phyloP scores from a whole-genome alignment of 1,139 yeast genomes.

The Arxiozyma slooffiae region DNA sequence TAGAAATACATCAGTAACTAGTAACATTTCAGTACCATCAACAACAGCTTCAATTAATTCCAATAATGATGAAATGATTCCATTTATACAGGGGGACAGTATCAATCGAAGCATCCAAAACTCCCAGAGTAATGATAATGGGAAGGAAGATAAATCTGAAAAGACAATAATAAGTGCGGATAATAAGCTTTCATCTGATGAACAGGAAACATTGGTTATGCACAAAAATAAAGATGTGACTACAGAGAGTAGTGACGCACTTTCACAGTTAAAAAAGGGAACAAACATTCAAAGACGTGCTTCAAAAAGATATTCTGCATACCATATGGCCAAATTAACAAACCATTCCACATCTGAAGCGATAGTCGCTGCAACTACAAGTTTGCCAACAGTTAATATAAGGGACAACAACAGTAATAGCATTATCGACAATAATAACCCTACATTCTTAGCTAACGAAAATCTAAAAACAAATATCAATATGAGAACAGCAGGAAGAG shows the following conservation, averaged over 20 bases:
- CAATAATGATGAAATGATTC: not conserved
- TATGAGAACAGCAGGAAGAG: not conserved
- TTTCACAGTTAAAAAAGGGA: slow-evolving; percentile 68
- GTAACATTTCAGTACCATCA: slow-evolving; percentile 6
- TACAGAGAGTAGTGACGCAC: slow-evolving; percentile 35
- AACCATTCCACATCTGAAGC: slow-evolving; percentile 36
- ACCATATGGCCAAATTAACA: slow-evolving; percentile 75
- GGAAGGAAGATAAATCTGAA: not conserved
- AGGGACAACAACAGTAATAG: not conserved
- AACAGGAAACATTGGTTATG: not conserved
- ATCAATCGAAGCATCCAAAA: not conserved
- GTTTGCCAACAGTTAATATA: slow-evolving; percentile 7
- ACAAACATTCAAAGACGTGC: slow-evolving; percentile 84
- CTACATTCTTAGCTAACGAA: not conserved
- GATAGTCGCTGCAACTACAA: slow-evolving; percentile 25
- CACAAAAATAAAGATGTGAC: slow-evolving; percentile 1
- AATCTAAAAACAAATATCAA: not conserved
- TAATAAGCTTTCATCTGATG: not conserved
- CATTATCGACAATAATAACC: not conserved
- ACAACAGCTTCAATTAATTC: not conserved
- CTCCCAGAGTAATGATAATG: not conserved
- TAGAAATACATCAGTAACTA: slow-evolving; percentile 9
- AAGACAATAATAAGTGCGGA: not conserved
- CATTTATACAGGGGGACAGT: not conserved
- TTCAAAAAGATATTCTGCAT: slow-evolving; percentile 78